Base-by-base conservation (phyloP, 768 basidiomycete genomes). In the Cubamyces sp. region DNA sequence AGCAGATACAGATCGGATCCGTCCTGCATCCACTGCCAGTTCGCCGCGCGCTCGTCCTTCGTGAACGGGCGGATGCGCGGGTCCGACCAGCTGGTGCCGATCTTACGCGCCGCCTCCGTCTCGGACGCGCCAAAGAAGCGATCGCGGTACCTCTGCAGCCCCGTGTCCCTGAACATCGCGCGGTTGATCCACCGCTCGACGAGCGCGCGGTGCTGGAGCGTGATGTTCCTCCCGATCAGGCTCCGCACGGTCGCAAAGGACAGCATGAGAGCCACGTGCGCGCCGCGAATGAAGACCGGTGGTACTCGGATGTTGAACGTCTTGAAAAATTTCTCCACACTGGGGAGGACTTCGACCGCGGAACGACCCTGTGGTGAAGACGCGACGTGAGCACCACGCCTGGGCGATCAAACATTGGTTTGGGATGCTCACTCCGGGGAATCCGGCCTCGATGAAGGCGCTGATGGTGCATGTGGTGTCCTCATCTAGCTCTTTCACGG, bases 401-500 rank as follows among this genome's bases (percentile, higher is more conserved):
- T 5, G 11, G 34, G 9, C 34, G 9, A 34, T 11, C 3, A 3
- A 30, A 11, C 6, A 28, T 14, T 3, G 41, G 11, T 18, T 19
- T 14, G 23, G 2, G 5, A 14, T 1, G 18, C 62, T 50, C 18
- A 47, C 51, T n/a, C 50, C 28, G 41, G 47, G 45, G 12, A 49
- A n/a, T 1, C 25, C 45, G 7, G 57, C 62, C 9, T 64, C 62
- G 18, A 64, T 59, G 47, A 59, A 60, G 3, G 62, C 45, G 25
- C 53, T 55, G 41, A 64, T 3, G 5, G 42, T 49, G 18, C 1
- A 42, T 16, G 3, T 48, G 23, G 52, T 7, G 28, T 39, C 19
- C 9, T 59, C 23, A 1, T 30, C 26, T 2, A 39, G 8, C 62
- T 77, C 58, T 6, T 60, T 47, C 7, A 72, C 65, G 52, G 79